A percentile compares a stretch with the other conserved stretches of the same genome.
Evolutionary conservation across 257 asterid genomes (phyloP).

Genomic region (Leptodermis oblonga): DNA sequence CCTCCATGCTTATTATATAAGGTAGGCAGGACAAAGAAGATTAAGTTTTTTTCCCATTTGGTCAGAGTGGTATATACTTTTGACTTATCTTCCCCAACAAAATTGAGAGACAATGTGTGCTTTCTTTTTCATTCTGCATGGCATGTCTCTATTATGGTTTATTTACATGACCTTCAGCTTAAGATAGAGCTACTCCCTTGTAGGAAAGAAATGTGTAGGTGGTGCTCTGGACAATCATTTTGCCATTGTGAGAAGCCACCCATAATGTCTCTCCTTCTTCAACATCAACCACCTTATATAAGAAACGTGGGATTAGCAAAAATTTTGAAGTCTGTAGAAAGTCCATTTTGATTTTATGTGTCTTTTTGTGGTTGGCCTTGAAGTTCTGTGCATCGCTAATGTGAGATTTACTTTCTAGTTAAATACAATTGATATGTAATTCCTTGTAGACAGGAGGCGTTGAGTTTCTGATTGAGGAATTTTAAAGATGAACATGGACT

Average conservation of each 20-base stretch:
- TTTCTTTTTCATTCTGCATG: neutral
- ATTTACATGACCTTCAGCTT: neutral
- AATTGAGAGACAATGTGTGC: neutral
- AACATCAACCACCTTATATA: neutral
- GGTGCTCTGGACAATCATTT: too few species aligned
- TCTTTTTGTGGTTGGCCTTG: neutral
- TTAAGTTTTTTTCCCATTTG: too few species aligned
- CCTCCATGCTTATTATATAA: neutral
- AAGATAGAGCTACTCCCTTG: neutral
- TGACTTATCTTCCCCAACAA: conserved; percentile 1
- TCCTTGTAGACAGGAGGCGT: neutral
- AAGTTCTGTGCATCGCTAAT: conserved; percentile 4
- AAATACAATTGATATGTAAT: neutral
- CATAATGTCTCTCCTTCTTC: neutral
- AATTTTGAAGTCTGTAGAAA: neutral
- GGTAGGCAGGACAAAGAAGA: neutral
- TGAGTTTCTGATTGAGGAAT: neutral
- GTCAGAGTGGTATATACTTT: too few species aligned
- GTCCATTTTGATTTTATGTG: neutral
- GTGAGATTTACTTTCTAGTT: neutral
- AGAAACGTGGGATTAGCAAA: neutral
- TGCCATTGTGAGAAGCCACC: too few species aligned
- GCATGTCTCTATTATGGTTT: neutral
- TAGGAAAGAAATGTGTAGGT: neutral
- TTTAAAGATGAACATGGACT: neutral